phyloP scores from a whole-genome alignment of 176 grass and related monocot species.

The Musa acuminata region DNA sequence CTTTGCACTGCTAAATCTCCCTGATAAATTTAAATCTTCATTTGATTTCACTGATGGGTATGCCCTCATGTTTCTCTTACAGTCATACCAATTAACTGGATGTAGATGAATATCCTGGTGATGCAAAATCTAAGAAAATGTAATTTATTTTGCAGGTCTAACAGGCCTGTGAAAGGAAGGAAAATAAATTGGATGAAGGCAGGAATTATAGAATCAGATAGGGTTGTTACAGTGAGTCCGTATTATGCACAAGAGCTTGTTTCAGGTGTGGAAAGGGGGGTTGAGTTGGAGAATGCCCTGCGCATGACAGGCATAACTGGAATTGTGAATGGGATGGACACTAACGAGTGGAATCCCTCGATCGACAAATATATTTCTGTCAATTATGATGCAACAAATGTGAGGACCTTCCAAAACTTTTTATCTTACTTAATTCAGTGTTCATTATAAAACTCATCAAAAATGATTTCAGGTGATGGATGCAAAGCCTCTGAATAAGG shows the following conservation, averaged over 20 bases:
- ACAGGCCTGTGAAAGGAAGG: conserved; percentile 69
- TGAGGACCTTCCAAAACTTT: conserved; percentile 26
- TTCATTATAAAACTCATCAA: conserved; percentile 2
- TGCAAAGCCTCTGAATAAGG: conserved; percentile 21
- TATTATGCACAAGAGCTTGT: conserved; percentile 82
- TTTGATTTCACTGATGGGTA: conserved; percentile 90
- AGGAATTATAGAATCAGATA: conserved; percentile 58
- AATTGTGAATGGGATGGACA: conserved; percentile 92
- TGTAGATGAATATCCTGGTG: background rate
- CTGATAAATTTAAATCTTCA: conserved; percentile 57
- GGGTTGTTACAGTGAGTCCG: conserved; percentile 67
- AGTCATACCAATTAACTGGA: background rate
- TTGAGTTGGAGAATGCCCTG: conserved; percentile 70
- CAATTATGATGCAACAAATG: conserved; percentile 69
- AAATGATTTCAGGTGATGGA: conserved; percentile 19
- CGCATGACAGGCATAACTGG: conserved; percentile 51
- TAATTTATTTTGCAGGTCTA: conserved; percentile 33
- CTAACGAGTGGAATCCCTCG: conserved; percentile 73
- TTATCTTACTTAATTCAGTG: background rate
- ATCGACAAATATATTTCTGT: conserved; percentile 65
- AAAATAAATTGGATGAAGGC: conserved; percentile 99
- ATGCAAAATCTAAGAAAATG: background rate
- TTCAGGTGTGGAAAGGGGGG: conserved; percentile 59
- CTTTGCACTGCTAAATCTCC: conserved; percentile 52
- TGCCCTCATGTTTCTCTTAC: background rate